Conservation (phyloP, 2,329 filamentous ascomycete genomes). For the Elsinoe perseae region DNA sequence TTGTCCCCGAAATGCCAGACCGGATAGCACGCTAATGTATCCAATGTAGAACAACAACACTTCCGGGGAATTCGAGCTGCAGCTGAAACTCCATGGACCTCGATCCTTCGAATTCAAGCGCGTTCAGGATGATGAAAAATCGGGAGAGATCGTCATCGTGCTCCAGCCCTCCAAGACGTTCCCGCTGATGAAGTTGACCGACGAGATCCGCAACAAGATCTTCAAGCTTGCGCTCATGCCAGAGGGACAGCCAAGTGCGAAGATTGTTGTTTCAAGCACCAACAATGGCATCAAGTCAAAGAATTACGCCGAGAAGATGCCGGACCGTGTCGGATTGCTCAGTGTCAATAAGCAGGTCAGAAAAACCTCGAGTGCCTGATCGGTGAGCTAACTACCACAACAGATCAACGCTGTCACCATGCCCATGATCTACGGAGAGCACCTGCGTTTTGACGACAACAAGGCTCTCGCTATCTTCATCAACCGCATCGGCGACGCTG, state of each 20-base stretch:
- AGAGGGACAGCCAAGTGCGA: slow-evolving; percentile 21
- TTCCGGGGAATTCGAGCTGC: slow-evolving; percentile 23
- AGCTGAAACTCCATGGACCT: slow-evolving; percentile 27
- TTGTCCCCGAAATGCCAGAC: neutral
- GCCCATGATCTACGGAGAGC: slow-evolving; percentile 27
- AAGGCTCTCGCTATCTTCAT: slow-evolving; percentile 29
- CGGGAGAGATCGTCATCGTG: slow-evolving; percentile 30
- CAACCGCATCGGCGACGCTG: slow-evolving; percentile 20
- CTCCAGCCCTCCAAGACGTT: slow-evolving; percentile 31
- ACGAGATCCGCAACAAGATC: slow-evolving; percentile 26
- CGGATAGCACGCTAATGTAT: neutral
- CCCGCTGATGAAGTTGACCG: slow-evolving; percentile 27
- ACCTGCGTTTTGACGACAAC: slow-evolving; percentile 29
- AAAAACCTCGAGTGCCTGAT: no score
- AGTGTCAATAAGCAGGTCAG: slow-evolving; percentile 28
- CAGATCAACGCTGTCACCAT: slow-evolving; percentile 27
- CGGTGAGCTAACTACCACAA: neutral
- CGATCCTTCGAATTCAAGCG: slow-evolving; percentile 30
- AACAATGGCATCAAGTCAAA: slow-evolving; percentile 26
- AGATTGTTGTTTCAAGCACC: slow-evolving; percentile 28
- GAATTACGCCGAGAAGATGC: slow-evolving; percentile 25
- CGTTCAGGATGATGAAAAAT: slow-evolving; percentile 27
- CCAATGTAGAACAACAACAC: slow-evolving; percentile 17
- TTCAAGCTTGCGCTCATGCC: slow-evolving; percentile 27
- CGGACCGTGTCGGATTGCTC: slow-evolving; percentile 29